Evolutionary conservation across 2,329 filamentous ascomycete genomes (phyloP), one percentile per base, ranked within the genome.

Genomic region (Stagonosporopsis vannaccii): DNA sequence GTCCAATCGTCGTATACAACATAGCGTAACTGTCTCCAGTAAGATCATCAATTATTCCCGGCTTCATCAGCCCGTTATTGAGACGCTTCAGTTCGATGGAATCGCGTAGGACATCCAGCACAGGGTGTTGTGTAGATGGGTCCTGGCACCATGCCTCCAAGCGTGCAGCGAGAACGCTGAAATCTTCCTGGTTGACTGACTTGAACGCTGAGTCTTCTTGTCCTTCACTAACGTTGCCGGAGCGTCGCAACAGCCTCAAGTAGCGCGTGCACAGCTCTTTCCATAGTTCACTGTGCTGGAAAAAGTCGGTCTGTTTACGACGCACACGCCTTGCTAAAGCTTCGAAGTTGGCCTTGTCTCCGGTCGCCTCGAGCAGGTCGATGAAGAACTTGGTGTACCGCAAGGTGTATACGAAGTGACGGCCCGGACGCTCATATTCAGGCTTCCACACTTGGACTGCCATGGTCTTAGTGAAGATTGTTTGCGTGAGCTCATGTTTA

Each of bases 381-480:
- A 91, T 86, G 75, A 96, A 91, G 70, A 95, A 95, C 17, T 87
- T 87, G 1, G 92, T 89, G 69, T 97, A 97, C 60, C 90, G 88
- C 44, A 91, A 87, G 0, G 92, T 97, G 73, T 95, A 97, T 33
- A 97, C 92, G 69, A 96, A 95, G 73, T 97, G 93, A 17, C 93
- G 86, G 0, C 93, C 93, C 0, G 92, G 82, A 20, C 88, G 82
- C 73, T 97, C 93, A 42, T 90, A 87, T 63, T 97, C 93, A 33
- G 93, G 95, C 66, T 93, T 94, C 93, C 93, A 97, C 4, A 97
- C 92, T 70, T 96, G 94, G 74, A 97, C 88, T 1, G 90, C 89
- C 89, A 96, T 96, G 0, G 92, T 96, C 78, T 97, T 97, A 35
- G 93, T 96, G 64, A 97, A 94, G 50, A 97, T 89, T 37, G 96